A percentile compares a stretch with the other conserved stretches of the same genome.
These are phyloP conservation scores for Colletotrichum noveboracense DNA, from an alignment of 2,329 filamentous ascomycete species.

Conservation along the genomic window DNA sequence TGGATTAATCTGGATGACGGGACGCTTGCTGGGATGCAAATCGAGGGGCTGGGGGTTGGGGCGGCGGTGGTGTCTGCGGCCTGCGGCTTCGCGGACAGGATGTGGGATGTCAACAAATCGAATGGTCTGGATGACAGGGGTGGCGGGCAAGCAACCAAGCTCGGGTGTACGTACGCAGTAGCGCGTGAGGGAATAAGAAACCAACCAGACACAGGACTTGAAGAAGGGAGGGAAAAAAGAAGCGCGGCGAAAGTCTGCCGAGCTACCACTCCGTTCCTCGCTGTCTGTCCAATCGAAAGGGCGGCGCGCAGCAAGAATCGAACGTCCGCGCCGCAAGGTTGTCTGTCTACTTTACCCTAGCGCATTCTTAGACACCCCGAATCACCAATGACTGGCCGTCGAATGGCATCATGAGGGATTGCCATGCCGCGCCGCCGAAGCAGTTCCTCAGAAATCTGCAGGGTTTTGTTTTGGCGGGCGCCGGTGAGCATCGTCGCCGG, in stretches of 20 bases:
- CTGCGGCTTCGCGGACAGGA: neutral
- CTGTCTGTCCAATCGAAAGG: neutral
- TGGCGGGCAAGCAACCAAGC: neutral
- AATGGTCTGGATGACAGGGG: constrained; percentile 7
- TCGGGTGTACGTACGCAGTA: neutral
- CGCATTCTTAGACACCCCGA: neutral
- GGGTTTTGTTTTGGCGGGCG: constrained; percentile 8
- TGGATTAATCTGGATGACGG: constrained; percentile 10
- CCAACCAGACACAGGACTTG: neutral
- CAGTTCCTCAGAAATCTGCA: neutral
- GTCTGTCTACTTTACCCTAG: neutral
- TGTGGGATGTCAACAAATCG: constrained; percentile 17
- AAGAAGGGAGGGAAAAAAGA: neutral
- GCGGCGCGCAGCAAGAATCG: neutral
- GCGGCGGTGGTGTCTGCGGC: neutral
- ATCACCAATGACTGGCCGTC: neutral
- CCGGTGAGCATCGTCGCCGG: neutral
- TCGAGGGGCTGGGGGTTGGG: constrained; percentile 12
- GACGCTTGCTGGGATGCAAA: neutral
- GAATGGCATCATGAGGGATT: constrained; percentile 2
- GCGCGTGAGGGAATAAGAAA: neutral
- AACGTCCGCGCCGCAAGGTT: neutral
- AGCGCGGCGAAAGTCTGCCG: neutral
- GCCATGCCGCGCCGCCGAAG: neutral
- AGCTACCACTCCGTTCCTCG: neutral